Conservation (phyloP, 2,329 filamentous ascomycete genomes). For the Albophoma yamanashiensis region DNA sequence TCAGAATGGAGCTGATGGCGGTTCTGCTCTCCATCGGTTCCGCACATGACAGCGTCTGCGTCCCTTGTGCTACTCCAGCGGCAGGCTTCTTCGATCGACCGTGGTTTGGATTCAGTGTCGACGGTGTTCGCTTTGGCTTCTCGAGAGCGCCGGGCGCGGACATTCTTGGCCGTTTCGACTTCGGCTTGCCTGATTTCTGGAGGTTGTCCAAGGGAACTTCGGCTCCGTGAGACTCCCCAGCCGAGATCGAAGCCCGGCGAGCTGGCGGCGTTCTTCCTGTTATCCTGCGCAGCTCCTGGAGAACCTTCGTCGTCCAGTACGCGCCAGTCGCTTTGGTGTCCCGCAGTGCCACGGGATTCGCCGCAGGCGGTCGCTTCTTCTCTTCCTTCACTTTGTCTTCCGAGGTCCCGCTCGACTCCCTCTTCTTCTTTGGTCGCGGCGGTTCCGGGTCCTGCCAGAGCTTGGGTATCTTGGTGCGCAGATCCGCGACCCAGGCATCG, state of each 20-base stretch:
- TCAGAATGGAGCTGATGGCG: conserved; percentile 32
- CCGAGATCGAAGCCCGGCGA: conserved; percentile 9
- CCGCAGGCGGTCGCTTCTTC: conserved; percentile 20
- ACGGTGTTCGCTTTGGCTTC: conserved; percentile 15
- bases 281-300: conserved; percentile 25
- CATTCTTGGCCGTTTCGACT: conserved; percentile 24
- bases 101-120: conserved; percentile 26
- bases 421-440: conserved; percentile 27
- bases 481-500: conserved; percentile 58
- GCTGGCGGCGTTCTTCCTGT: conserved; percentile 13
- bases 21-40: conserved; percentile 1
- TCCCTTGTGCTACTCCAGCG: background rate
- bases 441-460: conserved; percentile 46
- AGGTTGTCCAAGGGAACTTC: background rate
- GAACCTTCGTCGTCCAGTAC: conserved; percentile 31
- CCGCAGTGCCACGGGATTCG: conserved; percentile 30
- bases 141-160: conserved; percentile 27
- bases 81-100: conserved; percentile 15
- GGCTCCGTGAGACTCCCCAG: background rate
- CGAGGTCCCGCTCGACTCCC: conserved; percentile 14
- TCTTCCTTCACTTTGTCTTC: conserved; percentile 16
- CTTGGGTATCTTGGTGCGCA: conserved; percentile 46
- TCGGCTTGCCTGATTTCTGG: conserved; percentile 10
- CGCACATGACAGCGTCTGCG: conserved; percentile 3
- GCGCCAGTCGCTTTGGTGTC: conserved; percentile 36